These are phyloP conservation scores for Cutaneotrichosporon cavernicola DNA, from an alignment of 1,284 basidiomycete genomes.

Conservation along the genomic window DNA sequence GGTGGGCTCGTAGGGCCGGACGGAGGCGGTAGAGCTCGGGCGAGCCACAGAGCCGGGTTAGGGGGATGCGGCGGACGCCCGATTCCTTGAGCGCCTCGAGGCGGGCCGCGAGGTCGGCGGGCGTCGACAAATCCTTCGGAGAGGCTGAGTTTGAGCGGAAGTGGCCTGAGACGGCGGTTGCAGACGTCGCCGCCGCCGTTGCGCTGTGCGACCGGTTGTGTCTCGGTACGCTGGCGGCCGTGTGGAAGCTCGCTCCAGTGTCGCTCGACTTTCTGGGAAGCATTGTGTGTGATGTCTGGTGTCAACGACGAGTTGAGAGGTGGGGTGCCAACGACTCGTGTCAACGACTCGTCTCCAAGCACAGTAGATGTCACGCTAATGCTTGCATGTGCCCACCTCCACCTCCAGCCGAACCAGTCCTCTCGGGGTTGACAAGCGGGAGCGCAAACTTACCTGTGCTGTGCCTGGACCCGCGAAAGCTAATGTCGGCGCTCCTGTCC, in stretches of 20 bases:
- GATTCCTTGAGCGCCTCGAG: constrained; percentile 2
- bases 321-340: neutral
- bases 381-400: neutral
- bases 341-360: too few species aligned
- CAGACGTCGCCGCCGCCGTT: neutral
- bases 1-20: neutral
- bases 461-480: constrained; percentile 2
- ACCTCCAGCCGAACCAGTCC: neutral
- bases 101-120: neutral
- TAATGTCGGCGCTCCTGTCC: neutral
- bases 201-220: neutral
- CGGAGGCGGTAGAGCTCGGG: neutral
- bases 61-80: neutral
- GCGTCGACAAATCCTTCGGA: neutral
- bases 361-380: too few species aligned
- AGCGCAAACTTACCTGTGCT: neutral
- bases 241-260: neutral
- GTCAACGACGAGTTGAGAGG: neutral
- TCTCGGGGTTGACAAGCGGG: neutral
- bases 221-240: neutral
- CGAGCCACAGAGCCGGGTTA: neutral
- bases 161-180: neutral
- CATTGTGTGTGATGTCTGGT: neutral
- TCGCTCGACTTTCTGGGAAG: neutral
- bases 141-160: neutral